phyloP scores from a whole-genome alignment of 164 flowering plant species.

The Magnolia officinalis region DNA sequence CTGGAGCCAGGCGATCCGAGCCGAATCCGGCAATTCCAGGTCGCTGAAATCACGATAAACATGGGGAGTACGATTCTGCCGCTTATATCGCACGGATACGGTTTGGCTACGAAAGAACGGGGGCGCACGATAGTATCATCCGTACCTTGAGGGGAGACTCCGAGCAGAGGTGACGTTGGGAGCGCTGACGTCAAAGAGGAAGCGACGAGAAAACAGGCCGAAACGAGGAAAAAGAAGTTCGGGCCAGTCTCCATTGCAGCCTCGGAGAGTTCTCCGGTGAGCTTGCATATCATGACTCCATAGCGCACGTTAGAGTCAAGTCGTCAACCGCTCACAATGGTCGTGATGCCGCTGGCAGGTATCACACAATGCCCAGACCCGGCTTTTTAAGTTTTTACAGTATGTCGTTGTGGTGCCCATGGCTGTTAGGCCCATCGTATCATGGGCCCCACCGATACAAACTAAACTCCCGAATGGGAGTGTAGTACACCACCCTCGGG shows the following conservation, averaged over 20 bases:
- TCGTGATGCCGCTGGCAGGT: too few species aligned
- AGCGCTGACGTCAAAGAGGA: constrained; percentile 8
- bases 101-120: not conserved
- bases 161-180: constrained; percentile 27
- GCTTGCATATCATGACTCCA: not conserved
- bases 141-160: constrained; percentile 57
- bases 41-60: not conserved
- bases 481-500: too few species aligned
- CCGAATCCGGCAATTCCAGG: not conserved
- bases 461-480: too few species aligned
- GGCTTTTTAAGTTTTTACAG: too few species aligned
- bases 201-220: constrained; percentile 10
- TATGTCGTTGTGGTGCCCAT: too few species aligned
- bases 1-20: constrained; percentile 20
- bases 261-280: not conserved
- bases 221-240: constrained; percentile 8
- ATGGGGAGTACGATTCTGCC: not conserved
- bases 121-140: not conserved
- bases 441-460: too few species aligned
- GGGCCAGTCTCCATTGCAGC: not conserved
- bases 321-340: too few species aligned
- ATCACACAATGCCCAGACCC: too few species aligned
- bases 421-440: too few species aligned
- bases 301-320: too few species aligned
- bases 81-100: not conserved